Conservation (phyloP, 2,329 filamentous ascomycete species). For the Neobulgaria alba region DNA sequence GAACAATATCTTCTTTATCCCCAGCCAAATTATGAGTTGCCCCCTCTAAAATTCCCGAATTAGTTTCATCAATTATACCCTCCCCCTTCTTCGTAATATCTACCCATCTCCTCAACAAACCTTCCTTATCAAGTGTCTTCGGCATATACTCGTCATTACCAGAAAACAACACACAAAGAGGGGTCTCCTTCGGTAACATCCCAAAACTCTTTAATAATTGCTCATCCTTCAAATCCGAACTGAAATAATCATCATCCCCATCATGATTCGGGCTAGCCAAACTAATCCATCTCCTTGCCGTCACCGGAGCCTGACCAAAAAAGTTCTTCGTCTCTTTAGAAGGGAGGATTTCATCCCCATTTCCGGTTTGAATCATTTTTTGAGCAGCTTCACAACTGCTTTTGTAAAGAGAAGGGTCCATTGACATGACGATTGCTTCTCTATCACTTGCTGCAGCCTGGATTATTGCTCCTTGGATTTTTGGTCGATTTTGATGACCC, state of each 20-base stretch:
- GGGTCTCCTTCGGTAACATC: constrained; percentile 32
- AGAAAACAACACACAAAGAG: constrained; percentile 41
- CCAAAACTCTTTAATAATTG: constrained; percentile 50
- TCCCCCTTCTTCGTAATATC: constrained; percentile 34
- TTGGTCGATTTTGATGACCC: constrained; percentile 29
- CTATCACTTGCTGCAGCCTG: constrained; percentile 59
- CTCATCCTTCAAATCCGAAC: constrained; percentile 48
- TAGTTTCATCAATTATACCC: constrained; percentile 38
- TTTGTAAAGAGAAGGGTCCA: constrained; percentile 31
- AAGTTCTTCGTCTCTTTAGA: constrained; percentile 13
- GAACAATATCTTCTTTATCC: constrained; percentile 37
- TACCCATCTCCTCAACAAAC: constrained; percentile 41
- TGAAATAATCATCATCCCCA: constrained; percentile 61
- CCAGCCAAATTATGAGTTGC: constrained; percentile 44
- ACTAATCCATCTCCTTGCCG: constrained; percentile 49
- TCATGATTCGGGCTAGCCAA: constrained; percentile 45
- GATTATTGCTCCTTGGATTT: constrained; percentile 53
- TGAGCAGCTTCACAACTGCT: constrained; percentile 31
- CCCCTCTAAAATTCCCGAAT: constrained; percentile 39
- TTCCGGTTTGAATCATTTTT: constrained; percentile 34
- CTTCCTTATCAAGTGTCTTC: constrained; percentile 36
- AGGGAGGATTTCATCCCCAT: constrained; percentile 38
- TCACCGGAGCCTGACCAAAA: constrained; percentile 37
- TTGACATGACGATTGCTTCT: constrained; percentile 38
- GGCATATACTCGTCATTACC: constrained; percentile 44